Percentiles rank a stretch among this genome's conserved stretches.
Evolutionary conservation across 129 eudicot species (phyloP).

Genomic region (Cynara cardunculus): DNA sequence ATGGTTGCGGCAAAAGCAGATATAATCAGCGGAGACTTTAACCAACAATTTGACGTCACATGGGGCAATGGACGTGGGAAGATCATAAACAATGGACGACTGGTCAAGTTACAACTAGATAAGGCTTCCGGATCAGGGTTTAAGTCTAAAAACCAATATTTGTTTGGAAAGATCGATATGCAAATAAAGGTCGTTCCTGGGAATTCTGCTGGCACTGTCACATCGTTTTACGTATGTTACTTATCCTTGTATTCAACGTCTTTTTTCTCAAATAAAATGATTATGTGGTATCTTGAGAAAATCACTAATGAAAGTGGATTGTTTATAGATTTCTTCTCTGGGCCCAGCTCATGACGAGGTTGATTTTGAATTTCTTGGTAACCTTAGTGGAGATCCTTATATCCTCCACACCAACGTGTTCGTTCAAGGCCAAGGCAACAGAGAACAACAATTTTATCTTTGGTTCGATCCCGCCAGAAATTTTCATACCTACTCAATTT

Average conservation of each 20-base stretch:
- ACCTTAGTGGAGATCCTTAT: slow-evolving; percentile 23
- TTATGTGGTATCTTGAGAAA: neutral
- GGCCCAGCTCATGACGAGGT: slow-evolving; percentile 12
- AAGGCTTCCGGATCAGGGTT: slow-evolving; percentile 12
- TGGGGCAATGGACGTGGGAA: slow-evolving; percentile 18
- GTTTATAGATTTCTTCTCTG: slow-evolving; percentile 10
- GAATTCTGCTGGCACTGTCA: slow-evolving; percentile 21
- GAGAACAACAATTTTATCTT: slow-evolving; percentile 14
- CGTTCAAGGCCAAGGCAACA: slow-evolving; percentile 5
- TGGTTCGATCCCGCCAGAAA: slow-evolving; percentile 17
- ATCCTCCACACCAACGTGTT: slow-evolving; percentile 10
- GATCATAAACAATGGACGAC: neutral
- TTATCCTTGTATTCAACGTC: neutral
- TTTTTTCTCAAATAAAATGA: neutral
- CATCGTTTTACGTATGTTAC: slow-evolving; percentile 9
- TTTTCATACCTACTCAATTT: slow-evolving; percentile 11
- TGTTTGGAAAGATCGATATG: slow-evolving; percentile 20
- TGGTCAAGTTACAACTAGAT: neutral
- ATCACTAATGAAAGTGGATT: neutral
- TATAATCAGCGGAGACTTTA: neutral
- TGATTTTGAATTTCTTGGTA: slow-evolving; percentile 24
- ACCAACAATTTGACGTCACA: neutral
- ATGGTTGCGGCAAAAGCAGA: neutral
- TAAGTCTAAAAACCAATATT: neutral
- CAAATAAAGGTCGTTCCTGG: slow-evolving; percentile 15